Evolutionary conservation across 805 yeast genomes (phyloP).

Genomic region (Schwanniomyces occidentalis): DNA sequence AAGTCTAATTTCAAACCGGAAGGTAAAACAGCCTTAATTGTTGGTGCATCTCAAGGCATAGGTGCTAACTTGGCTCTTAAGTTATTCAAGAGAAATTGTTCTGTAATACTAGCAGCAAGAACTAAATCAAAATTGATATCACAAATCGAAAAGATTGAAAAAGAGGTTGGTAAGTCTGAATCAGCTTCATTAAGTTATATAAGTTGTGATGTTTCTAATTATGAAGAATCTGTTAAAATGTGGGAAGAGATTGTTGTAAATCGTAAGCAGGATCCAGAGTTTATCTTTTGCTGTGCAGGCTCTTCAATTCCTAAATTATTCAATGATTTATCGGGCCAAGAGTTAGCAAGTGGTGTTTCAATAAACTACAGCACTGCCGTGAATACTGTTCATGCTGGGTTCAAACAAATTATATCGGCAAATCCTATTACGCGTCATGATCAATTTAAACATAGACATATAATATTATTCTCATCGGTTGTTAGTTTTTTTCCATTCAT

Average conservation of each 20-base stretch:
- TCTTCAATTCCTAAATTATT: slow-evolving; percentile 78
- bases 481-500: slow-evolving; percentile 84
- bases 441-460: slow-evolving; percentile 49
- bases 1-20: slow-evolving; percentile 31
- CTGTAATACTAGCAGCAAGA: slow-evolving; percentile 76
- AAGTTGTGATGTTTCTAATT: slow-evolving; percentile 65
- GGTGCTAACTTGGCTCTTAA: slow-evolving; percentile 76
- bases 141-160: slow-evolving; percentile 47
- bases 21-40: slow-evolving; percentile 63
- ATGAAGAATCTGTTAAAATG: slow-evolving; percentile 48
- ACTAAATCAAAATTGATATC: slow-evolving; percentile 57
- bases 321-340: slow-evolving; percentile 58
- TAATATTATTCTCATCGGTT: slow-evolving; percentile 66
- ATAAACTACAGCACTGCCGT: slow-evolving; percentile 75
- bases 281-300: slow-evolving; percentile 86
- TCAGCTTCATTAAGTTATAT: slow-evolving; percentile 37
- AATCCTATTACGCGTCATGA: slow-evolving; percentile 7
- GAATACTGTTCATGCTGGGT: slow-evolving; percentile 65
- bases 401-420: slow-evolving; percentile 36
- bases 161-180: slow-evolving; percentile 20
- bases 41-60: slow-evolving; percentile 95
- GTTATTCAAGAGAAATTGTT: slow-evolving; percentile 54
- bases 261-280: slow-evolving; percentile 56
- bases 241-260: slow-evolving; percentile 33
- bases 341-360: slow-evolving; percentile 60